Percentiles rank a stretch among this genome's conserved stretches.
These are phyloP conservation scores for Aureobasidium leucospermi DNA, from an alignment of 2,329 filamentous ascomycete genomes.

Conservation along the genomic window DNA sequence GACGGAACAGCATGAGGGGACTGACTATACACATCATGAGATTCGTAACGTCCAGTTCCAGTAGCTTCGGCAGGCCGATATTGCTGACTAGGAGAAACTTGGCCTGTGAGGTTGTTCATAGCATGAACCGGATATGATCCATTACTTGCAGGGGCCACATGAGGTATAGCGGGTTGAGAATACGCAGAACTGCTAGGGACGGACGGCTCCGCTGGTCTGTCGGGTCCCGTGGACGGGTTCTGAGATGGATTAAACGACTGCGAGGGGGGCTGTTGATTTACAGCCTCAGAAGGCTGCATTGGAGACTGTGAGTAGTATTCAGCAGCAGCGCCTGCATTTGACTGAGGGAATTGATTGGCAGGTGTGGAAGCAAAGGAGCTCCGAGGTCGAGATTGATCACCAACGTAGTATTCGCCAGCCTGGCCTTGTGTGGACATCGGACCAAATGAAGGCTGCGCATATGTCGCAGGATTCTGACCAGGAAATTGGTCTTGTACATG, in stretches of 20 bases:
- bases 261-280: not conserved
- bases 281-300: not conserved
- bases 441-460: conserved; percentile 37
- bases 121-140: not conserved
- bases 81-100: not conserved
- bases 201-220: not conserved
- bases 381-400: conserved; percentile 47
- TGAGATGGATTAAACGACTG: not conserved
- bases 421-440: conserved; percentile 38
- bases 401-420: conserved; percentile 56
- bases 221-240: not conserved
- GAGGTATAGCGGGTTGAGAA: not conserved
- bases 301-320: conserved; percentile 41
- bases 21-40: not conserved
- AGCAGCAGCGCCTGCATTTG: conserved; percentile 52
- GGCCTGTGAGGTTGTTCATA: not conserved
- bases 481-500: conserved; percentile 46
- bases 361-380: conserved; percentile 39
- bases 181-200: not conserved
- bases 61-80: not conserved
- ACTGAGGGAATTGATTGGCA: conserved; percentile 50
- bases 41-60: not conserved
- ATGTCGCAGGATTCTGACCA: conserved; percentile 45
- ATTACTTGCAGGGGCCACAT: not conserved
- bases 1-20: not conserved